Evolutionary conservation across 1,284 basidiomycete species (phyloP), one percentile per base, ranked within the genome.

Genomic region (Sporisorium exsertum): DNA sequence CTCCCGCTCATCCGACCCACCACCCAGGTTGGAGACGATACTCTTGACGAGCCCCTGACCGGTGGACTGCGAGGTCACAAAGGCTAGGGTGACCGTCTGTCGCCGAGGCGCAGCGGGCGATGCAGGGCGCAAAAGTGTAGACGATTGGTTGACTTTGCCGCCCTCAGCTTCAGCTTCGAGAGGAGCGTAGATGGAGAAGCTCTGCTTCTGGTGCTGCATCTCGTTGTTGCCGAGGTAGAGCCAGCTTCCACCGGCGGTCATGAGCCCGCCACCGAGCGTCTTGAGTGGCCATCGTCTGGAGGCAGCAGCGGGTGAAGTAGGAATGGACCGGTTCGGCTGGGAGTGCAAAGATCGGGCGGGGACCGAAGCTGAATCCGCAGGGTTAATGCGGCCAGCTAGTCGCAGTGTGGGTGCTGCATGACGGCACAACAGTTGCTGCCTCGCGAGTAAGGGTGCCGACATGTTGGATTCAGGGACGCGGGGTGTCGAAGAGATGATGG

Each of bases 81-180:
- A 77, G 32, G 72, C 66, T 0, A 77, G 66, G 1, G 69, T 58
- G 3, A 72, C 65, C 0, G 69, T 72, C 45, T 77, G 74, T 8
- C 63, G 43, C 27, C 69, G 52, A 18, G 65, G 65, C 8, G 74
- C 74, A 3, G 74, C 33, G 4, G 74, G 70, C 5, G 65, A 65
- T 0, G 74, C 74, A 12, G 72, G 66, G 0, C 72, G 72, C 9
- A 74, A 7, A 1, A 74, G 60, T 1, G 72, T 74, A 2, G 63
- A 66, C 0, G 66, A 70, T 5, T 59, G 63, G 7, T 29, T 40
- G 29, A 66, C 63, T 9, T 22, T 51, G 18, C 46, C 57, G 4
- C 46, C 37, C 27, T 15, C 52, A 3, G 40, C 16, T 16, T 62
- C 46, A 5, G 62, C 51, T 32, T 74, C 66, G 43, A 59, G 42